These are phyloP conservation scores for Xylaria sp. DNA, from an alignment of 2,329 filamentous ascomycete genomes.

Conservation along the genomic window DNA sequence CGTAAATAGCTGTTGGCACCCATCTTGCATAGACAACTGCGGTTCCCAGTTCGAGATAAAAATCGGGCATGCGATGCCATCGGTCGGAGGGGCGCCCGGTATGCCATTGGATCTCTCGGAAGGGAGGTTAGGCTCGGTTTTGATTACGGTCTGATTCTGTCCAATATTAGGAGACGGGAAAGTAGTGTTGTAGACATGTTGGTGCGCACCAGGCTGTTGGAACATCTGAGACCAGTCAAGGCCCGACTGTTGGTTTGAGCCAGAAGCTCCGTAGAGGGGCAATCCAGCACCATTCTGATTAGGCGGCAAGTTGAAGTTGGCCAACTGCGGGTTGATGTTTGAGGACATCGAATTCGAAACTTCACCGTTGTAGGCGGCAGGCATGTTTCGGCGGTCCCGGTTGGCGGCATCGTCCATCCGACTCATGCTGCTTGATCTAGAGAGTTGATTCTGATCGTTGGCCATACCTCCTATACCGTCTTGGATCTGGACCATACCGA, in stretches of 20 bases:
- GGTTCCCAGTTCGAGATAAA: constrained; percentile 46
- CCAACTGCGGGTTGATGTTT: constrained; percentile 58
- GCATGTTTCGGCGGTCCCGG: constrained; percentile 54
- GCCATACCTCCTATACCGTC: constrained; percentile 56
- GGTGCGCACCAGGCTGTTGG: constrained; percentile 59
- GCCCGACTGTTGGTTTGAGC: constrained; percentile 56
- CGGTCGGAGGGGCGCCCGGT: constrained; percentile 40
- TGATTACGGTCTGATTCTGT: constrained; percentile 64
- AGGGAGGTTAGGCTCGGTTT: constrained; percentile 57
- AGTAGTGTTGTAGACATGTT: constrained; percentile 54
- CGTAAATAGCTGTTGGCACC: constrained; percentile 49
- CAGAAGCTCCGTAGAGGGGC: constrained; percentile 57
- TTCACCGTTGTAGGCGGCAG: constrained; percentile 50
- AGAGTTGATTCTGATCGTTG: constrained; percentile 58
- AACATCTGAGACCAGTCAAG: constrained; percentile 77
- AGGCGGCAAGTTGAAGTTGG: constrained; percentile 59
- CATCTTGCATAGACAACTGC: constrained; percentile 43
- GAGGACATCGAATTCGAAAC: constrained; percentile 56
- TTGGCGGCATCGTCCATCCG: constrained; percentile 51
- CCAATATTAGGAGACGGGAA: constrained; percentile 58
- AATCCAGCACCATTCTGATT: constrained; percentile 56
- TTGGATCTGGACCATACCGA: constrained; percentile 51
- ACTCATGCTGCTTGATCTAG: constrained; percentile 56
- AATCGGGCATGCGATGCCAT: constrained; percentile 36
- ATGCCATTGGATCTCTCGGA: constrained; percentile 44